phyloP scores from a whole-genome alignment of 768 basidiomycete genomes.

The Calocera cornea region DNA sequence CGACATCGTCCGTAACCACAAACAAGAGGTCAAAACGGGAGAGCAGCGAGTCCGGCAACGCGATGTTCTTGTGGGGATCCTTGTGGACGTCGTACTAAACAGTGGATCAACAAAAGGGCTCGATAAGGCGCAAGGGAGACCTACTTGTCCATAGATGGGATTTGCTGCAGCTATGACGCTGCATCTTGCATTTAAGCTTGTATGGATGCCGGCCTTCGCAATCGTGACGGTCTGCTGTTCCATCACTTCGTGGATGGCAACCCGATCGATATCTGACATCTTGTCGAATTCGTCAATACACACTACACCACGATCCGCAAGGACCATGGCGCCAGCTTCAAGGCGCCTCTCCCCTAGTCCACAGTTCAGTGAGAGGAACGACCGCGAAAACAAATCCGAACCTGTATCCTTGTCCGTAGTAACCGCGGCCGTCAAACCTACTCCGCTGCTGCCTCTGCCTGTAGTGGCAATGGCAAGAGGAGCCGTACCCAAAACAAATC shows the following conservation, averaged over 20 bases:
- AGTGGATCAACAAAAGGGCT: conserved; percentile 11
- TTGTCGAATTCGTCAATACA: conserved; percentile 99
- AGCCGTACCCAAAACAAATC: conserved; percentile 90
- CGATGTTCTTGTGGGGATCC: conserved; percentile 97
- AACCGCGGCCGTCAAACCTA: conserved; percentile 96
- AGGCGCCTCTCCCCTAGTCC: conserved; percentile 61
- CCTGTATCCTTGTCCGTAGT: conserved; percentile 98
- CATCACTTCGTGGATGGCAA: conserved; percentile 99
- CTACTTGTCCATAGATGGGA: conserved; percentile 92
- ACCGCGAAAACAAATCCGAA: conserved; percentile 8
- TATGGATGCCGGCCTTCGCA: conserved; percentile 98
- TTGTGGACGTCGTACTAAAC: conserved; percentile 95
- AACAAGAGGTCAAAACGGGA: conserved; percentile 98
- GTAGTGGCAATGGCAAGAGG: conserved; percentile 97
- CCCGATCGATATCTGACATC: conserved; percentile 97
- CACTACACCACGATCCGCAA: conserved; percentile 95
- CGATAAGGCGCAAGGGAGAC: conserved; percentile 13
- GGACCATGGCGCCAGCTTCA: conserved; percentile 98
- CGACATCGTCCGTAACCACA: conserved; percentile 95
- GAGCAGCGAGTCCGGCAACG: conserved; percentile 89
- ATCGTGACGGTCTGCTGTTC: conserved; percentile 99
- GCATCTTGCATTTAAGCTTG: conserved; percentile 92
- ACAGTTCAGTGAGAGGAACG: neutral
- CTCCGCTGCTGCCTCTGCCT: conserved; percentile 94
- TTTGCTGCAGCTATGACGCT: conserved; percentile 97